phyloP scores from a whole-genome alignment of 805 yeast genomes.

The Ogataea salicorniae region DNA sequence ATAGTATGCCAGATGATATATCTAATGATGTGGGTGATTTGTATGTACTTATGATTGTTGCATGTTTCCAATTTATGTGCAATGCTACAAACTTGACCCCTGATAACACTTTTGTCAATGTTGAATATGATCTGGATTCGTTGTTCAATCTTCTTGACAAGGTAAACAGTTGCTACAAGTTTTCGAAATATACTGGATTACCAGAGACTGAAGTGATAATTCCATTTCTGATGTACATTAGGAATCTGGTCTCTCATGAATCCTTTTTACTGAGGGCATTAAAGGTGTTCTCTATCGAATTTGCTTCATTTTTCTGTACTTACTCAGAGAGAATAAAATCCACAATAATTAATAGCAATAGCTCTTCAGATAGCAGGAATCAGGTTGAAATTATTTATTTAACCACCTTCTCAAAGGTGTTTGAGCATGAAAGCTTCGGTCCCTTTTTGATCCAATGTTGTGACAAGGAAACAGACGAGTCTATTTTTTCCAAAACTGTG shows the following conservation, averaged over 20 bases:
- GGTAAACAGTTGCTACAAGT: slow-evolving; percentile 1
- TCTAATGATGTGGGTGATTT: not conserved
- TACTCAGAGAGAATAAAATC: not conserved
- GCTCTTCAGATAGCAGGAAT: slow-evolving; percentile 12
- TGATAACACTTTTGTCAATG: slow-evolving; percentile 1
- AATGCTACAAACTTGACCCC: slow-evolving; percentile 12
- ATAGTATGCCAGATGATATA: not conserved
- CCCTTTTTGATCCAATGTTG: slow-evolving; percentile 17
- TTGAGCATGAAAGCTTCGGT: slow-evolving; percentile 30
- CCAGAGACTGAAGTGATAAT: not conserved
- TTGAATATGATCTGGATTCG: slow-evolving; percentile 3
- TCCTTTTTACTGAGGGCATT: slow-evolving; percentile 6
- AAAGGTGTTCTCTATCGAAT: slow-evolving; percentile 1
- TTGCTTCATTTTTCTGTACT: slow-evolving; percentile 3
- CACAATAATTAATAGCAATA: slow-evolving; percentile 2
- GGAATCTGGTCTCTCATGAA: slow-evolving; percentile 10
- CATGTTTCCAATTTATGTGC: slow-evolving; percentile 16
- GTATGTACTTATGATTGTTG: slow-evolving; percentile 5
- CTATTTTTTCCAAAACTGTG: slow-evolving; percentile 2
- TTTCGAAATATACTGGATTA: not conserved
- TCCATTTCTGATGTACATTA: slow-evolving; percentile 10
- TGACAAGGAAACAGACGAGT: not conserved
- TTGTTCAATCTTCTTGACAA: slow-evolving; percentile 5
- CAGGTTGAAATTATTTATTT: slow-evolving; percentile 19
- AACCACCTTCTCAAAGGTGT: slow-evolving; percentile 20